Evolutionary conservation across 225 moss, liverwort and hornwort genomes (phyloP).

Genomic region (Marchantia paleacea): DNA sequence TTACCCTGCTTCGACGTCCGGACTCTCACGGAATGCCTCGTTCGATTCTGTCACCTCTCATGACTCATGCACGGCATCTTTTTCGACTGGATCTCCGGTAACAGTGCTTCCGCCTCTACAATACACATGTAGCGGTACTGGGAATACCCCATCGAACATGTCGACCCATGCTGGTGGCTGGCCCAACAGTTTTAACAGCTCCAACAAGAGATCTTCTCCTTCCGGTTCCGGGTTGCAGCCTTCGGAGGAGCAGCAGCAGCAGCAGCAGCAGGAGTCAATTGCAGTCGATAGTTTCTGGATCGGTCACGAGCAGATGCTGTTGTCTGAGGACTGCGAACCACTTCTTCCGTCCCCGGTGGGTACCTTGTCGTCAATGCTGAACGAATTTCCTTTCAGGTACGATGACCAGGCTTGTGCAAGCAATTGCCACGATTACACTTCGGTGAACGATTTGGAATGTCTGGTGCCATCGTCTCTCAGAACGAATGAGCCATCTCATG

Average conservation of each 20-base stretch:
- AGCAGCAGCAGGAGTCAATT: constrained; percentile 6
- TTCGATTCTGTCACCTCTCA: constrained; percentile 47
- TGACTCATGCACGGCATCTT: constrained; percentile 44
- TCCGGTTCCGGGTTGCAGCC: constrained; percentile 3
- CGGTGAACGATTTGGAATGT: constrained; percentile 30
- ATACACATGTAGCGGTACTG: constrained; percentile 8
- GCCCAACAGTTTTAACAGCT: constrained; percentile 1
- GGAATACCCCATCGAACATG: not conserved
- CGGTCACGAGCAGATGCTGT: constrained; percentile 17
- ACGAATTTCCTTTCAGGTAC: constrained; percentile 41
- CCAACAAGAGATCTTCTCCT: not conserved
- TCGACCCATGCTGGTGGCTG: not conserved
- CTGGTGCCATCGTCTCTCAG: constrained; percentile 25
- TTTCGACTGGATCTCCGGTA: constrained; percentile 50
- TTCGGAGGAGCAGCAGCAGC: not conserved
- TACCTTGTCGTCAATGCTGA: constrained; percentile 35
- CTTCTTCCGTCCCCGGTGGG: constrained; percentile 25
- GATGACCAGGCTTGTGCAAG: constrained; percentile 29
- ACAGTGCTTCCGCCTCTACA: constrained; percentile 46
- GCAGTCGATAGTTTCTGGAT: constrained; percentile 27
- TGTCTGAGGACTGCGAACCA: constrained; percentile 33
- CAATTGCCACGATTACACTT: constrained; percentile 29
- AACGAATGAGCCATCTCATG: not conserved
- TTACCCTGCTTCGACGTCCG: constrained; percentile 21
- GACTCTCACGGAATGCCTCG: constrained; percentile 46